A percentile compares a stretch with the other conserved stretches of the same genome.
Evolutionary conservation across 441 rosid species (phyloP).

Genomic region (Corymbia calophylla): DNA sequence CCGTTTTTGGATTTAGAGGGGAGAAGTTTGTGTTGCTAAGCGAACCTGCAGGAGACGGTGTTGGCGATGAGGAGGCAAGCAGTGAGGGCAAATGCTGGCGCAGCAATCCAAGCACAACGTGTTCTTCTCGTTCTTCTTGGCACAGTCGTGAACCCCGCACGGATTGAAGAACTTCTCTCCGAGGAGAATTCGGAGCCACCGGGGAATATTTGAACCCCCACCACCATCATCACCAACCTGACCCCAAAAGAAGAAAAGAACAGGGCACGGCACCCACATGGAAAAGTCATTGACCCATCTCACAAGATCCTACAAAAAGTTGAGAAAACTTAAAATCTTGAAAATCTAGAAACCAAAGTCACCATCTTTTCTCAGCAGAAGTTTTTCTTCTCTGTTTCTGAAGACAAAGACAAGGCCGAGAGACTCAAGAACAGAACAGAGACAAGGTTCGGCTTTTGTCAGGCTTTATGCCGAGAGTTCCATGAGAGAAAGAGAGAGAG

Average conservation of each 20-base stretch:
- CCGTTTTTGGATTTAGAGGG: background rate
- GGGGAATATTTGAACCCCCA: conserved; percentile 20
- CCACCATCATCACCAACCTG: background rate
- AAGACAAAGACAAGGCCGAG: background rate
- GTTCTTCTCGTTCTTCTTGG: conserved; percentile 77
- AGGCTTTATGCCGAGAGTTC: background rate
- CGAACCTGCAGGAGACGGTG: conserved; percentile 79
- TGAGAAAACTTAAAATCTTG: background rate
- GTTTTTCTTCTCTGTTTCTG: background rate
- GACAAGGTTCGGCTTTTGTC: background rate
- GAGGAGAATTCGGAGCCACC: conserved; percentile 69
- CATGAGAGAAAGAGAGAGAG: background rate
- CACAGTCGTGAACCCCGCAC: conserved; percentile 61
- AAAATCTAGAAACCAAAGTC: background rate
- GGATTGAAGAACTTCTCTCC: conserved; percentile 85
- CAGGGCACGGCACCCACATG: background rate
- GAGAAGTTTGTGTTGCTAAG: background rate
- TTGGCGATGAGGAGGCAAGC: conserved; percentile 54
- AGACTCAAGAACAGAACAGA: background rate
- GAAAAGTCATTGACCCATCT: background rate
- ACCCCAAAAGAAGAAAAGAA: background rate
- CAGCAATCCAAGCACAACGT: conserved; percentile 78
- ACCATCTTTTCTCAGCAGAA: background rate
- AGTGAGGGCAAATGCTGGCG: conserved; percentile 73
- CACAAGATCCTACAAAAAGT: background rate